phyloP scores from a whole-genome alignment of 805 yeast genomes.

The Starmerella gropengiesseri region DNA sequence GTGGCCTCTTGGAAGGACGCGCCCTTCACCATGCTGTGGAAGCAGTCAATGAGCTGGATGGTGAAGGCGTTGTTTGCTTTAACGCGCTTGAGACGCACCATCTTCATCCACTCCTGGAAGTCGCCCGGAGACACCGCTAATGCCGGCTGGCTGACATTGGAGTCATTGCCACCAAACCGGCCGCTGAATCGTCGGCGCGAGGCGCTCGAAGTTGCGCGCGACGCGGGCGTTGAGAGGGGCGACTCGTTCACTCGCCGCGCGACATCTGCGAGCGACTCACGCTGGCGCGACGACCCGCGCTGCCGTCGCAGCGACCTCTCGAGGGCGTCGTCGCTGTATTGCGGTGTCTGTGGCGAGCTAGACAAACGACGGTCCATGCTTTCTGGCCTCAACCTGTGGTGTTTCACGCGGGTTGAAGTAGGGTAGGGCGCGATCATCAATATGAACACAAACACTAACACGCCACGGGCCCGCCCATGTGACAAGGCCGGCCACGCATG shows the following conservation, averaged over 20 bases:
- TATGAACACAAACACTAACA: background rate
- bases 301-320: conserved; percentile 16
- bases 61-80: conserved; percentile 82
- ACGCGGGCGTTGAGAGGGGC: conserved; percentile 5
- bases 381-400: background rate
- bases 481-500: too few species aligned
- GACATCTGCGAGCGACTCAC: conserved; percentile 12
- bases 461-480: too few species aligned
- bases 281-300: conserved; percentile 7
- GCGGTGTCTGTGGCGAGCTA: conserved; percentile 16
- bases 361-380: conserved; percentile 4
- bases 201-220: background rate
- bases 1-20: conserved; percentile 86
- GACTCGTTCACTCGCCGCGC: conserved; percentile 18
- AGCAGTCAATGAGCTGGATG: conserved; percentile 81
- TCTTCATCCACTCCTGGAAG: conserved; percentile 68
- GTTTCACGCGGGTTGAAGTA: conserved; percentile 1
- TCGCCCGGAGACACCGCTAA: conserved; percentile 23
- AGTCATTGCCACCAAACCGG: background rate
- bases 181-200: background rate
- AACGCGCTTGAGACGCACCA: conserved; percentile 69
- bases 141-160: background rate
- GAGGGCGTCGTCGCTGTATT: conserved; percentile 14
- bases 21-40: conserved; percentile 55
- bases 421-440: background rate